Conservation (phyloP, 2,329 filamentous ascomycete species). For the Plenodomus lindquistii region DNA sequence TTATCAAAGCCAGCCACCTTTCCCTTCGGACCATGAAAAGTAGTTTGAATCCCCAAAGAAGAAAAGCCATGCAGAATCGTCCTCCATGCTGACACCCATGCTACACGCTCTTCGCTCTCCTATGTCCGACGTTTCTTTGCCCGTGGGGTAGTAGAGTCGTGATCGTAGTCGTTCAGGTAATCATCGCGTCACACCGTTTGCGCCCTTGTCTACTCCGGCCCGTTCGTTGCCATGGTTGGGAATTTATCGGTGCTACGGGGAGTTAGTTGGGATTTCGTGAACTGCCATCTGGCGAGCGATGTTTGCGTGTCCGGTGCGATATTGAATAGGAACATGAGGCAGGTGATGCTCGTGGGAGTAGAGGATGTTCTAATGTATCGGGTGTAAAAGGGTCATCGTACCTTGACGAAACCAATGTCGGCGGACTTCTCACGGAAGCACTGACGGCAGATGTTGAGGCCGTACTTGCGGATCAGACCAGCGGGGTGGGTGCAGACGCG, state of each 20-base stretch:
- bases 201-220: slow-evolving; percentile 34
- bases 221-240: slow-evolving; percentile 1
- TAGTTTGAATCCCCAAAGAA: slow-evolving; percentile 11
- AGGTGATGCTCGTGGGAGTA: neutral
- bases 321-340: too few species aligned
- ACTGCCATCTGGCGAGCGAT: neutral
- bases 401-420: slow-evolving; percentile 73
- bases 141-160: neutral
- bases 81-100: slow-evolving; percentile 15
- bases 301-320: neutral
- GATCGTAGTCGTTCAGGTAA: slow-evolving; percentile 29
- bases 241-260: slow-evolving; percentile 41
- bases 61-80: slow-evolving; percentile 32
- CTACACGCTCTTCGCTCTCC: slow-evolving; percentile 4
- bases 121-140: neutral
- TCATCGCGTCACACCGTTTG: slow-evolving; percentile 34
- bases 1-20: slow-evolving; percentile 26
- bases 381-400: slow-evolving; percentile 38
- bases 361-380: neutral
- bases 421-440: slow-evolving; percentile 71
- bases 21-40: neutral
- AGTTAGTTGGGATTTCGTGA: slow-evolving; percentile 12
- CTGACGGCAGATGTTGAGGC: slow-evolving; percentile 79
- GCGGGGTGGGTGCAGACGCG: slow-evolving; percentile 91
- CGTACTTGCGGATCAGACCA: slow-evolving; percentile 99